A percentile compares a stretch with the other conserved stretches of the same genome.
phyloP scores from a whole-genome alignment of 2,329 filamentous ascomycete genomes.

The Phialophora verrucosa region DNA sequence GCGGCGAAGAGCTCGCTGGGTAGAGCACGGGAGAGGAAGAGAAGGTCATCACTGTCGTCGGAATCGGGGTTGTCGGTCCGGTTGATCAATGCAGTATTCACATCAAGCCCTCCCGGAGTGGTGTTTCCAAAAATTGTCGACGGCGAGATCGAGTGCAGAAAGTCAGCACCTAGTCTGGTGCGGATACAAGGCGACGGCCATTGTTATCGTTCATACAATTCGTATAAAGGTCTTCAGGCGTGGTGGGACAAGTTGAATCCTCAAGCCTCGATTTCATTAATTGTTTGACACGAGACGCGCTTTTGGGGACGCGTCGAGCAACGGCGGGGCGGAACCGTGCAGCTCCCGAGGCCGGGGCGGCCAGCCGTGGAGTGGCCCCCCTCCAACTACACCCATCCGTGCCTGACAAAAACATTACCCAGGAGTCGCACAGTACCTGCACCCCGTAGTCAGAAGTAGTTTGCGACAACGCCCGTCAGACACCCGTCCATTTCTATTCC shows the following conservation, averaged over 20 bases:
- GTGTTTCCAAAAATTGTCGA: neutral
- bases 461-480: neutral
- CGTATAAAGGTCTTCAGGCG: neutral
- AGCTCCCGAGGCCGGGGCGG: neutral
- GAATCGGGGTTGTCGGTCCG: neutral
- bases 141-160: neutral
- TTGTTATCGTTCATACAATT: neutral
- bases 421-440: no score
- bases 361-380: no score
- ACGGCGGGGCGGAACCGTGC: conserved; percentile 8
- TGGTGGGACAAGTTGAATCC: neutral
- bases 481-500: neutral
- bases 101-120: neutral
- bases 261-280: neutral
- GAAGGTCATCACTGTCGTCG: conserved; percentile 35
- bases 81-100: neutral
- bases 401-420: neutral
- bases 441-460: no score
- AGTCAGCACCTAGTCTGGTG: neutral
- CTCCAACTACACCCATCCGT: neutral
- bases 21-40: conserved; percentile 49
- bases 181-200: neutral
- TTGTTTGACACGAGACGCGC: conserved; percentile 16
- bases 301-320: conserved; percentile 8
- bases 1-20: conserved; percentile 47